Percentiles rank a stretch among this genome's conserved stretches.
These are phyloP conservation scores for Suhomyces maxii DNA, from an alignment of 1,139 yeast species.

Conservation along the genomic window DNA sequence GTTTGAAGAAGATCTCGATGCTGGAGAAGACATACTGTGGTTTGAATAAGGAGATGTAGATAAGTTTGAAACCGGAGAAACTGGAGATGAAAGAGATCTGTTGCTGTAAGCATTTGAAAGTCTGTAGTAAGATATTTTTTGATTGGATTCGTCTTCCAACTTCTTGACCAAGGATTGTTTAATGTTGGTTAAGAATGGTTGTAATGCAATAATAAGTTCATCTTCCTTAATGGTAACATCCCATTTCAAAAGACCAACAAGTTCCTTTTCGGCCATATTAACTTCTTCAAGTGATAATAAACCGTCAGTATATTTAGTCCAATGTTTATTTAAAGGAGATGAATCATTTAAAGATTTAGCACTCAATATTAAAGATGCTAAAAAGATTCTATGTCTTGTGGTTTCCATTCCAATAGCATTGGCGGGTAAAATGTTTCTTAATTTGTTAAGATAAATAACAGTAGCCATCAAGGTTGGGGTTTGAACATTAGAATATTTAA, in stretches of 20 bases:
- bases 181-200: slow-evolving; percentile 76
- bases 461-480: slow-evolving; percentile 95
- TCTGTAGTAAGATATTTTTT: slow-evolving; percentile 41
- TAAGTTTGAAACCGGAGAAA: slow-evolving; percentile 16
- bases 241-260: slow-evolving; percentile 83
- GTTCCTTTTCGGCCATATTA: slow-evolving; percentile 87
- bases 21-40: slow-evolving; percentile 11
- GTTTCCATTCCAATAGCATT: slow-evolving; percentile 93
- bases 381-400: slow-evolving; percentile 87
- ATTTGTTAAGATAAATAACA: slow-evolving; percentile 73
- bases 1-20: slow-evolving; percentile 16
- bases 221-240: slow-evolving; percentile 65
- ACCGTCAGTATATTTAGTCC: slow-evolving; percentile 91
- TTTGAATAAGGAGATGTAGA: slow-evolving; percentile 13
- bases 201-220: slow-evolving; percentile 67
- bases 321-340: slow-evolving; percentile 91
- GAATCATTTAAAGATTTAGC: slow-evolving; percentile 93
- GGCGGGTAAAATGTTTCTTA: slow-evolving; percentile 76
- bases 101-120: slow-evolving; percentile 29
- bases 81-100: slow-evolving; percentile 12
- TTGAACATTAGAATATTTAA: slow-evolving; percentile 84
- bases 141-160: slow-evolving; percentile 32
- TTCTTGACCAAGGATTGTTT: slow-evolving; percentile 36
- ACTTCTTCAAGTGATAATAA: slow-evolving; percentile 74
- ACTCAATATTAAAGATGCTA: slow-evolving; percentile 83